These are phyloP conservation scores for Boletus vinaceobasis DNA, from an alignment of 768 basidiomycete species.

Conservation along the genomic window DNA sequence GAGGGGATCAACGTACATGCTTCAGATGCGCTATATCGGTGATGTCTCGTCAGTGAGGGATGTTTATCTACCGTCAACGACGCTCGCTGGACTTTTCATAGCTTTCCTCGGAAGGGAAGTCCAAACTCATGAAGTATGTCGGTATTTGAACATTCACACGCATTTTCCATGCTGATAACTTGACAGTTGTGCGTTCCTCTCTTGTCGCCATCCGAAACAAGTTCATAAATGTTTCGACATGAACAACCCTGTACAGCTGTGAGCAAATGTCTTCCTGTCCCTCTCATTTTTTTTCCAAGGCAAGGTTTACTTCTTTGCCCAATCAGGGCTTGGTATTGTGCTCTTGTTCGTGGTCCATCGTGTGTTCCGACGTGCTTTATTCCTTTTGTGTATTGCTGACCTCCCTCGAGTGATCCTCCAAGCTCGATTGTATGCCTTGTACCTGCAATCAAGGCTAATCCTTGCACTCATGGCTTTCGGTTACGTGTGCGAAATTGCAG, in stretches of 20 bases:
- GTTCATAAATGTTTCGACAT: neutral
- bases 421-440: slow-evolving; percentile 14
- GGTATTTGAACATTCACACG: neutral
- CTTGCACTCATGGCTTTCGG: slow-evolving; percentile 6
- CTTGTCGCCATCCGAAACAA: neutral
- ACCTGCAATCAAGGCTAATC: slow-evolving; percentile 5
- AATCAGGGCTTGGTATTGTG: neutral
- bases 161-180: neutral
- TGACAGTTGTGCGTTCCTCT: slow-evolving; percentile 8
- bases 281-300: slow-evolving; percentile 8
- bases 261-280: neutral
- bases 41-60: slow-evolving; percentile 11
- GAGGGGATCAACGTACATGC: neutral
- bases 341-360: neutral
- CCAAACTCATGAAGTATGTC: slow-evolving; percentile 8
- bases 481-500: slow-evolving; percentile 3
- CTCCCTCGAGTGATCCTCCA: slow-evolving; percentile 9
- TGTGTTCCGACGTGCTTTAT: neutral
- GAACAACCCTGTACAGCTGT: slow-evolving; percentile 9
- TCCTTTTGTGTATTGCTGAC: neutral
- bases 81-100: neutral
- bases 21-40: slow-evolving; percentile 23
- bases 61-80: neutral
- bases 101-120: slow-evolving; percentile 9
- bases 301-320: slow-evolving; percentile 2